Evolutionary conservation across 73 alveolate species (phyloP), one percentile per base, ranked within the genome.

Genomic region (Uronychia setigera): DNA sequence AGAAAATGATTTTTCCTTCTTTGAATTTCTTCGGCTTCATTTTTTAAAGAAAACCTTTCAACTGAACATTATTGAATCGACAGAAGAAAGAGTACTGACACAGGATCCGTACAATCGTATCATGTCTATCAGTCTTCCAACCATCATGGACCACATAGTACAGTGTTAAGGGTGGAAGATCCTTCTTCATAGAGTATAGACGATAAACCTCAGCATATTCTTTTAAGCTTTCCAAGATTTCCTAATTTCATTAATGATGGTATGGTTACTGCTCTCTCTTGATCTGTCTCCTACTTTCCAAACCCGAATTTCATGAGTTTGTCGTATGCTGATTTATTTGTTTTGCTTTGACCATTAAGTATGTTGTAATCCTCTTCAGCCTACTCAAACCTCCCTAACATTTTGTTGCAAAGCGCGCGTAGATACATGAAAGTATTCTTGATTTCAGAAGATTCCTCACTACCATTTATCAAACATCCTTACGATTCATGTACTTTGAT

Each of bases 321-420:
- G 33, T 81, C 77, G 13, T 88, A 86, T 81, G 85, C 96, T 46
- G 85, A 82, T 29, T 26, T 34, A 19, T 74, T 86, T 29, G 84
- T 28, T 13, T 30, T 9, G n/a, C n/a, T n/a, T n/a, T n/a, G n/a
- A 5, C 59, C 32, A 26, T 32, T 31, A 5, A 76, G n/a, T 5
- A 25, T 5, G 19, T 76, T 28, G 74, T 91, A 91, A 25, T 67
- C 81, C 32, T 80, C 80, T 67, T 91, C 88, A 0, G 91, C 84
- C 35, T 86, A 35, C 74, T 34, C 79, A 60, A 60, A 86, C 30
- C 76, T 76, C 14, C 74, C 33, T 0, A 91, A 25, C 46, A 28
- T 26, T n/a, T 80, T 80, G 31, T 57, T 31, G 79, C 92, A 60
- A 31, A 81, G 28, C 0, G 87, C 85, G 31, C 83, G 29, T 28